Conservation (phyloP, 2,329 filamentous ascomycete genomes). For the Claviceps pazoutovae region DNA sequence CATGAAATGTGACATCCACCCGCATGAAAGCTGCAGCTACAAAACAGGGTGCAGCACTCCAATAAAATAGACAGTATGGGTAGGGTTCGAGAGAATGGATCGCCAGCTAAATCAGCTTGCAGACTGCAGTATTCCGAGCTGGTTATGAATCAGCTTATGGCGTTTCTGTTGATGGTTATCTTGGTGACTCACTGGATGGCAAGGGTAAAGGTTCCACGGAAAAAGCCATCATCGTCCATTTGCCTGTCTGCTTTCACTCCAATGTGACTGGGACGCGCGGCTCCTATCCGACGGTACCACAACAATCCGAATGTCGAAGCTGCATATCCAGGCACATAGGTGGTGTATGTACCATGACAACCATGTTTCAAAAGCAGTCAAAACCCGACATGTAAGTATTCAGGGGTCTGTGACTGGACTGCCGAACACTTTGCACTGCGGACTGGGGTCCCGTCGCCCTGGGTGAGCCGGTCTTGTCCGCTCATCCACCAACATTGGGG, state of each 20-base stretch:
- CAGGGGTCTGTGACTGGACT: neutral
- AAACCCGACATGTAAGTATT: neutral
- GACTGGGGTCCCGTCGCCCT: neutral
- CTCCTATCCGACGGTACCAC: too few species aligned
- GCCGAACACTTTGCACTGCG: neutral
- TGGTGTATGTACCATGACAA: too few species aligned
- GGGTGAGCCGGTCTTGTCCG: neutral
- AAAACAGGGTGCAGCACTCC: neutral
- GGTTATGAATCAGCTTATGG: neutral
- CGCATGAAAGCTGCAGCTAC: too few species aligned
- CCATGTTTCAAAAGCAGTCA: neutral
- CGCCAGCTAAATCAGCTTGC: neutral
- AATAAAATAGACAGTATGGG: neutral
- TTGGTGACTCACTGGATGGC: too few species aligned
- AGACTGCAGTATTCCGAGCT: neutral
- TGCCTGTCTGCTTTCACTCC: too few species aligned
- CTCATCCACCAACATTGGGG: neutral
- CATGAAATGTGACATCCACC: neutral
- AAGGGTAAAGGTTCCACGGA: too few species aligned
- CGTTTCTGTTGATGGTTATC: neutral
- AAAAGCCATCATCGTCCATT: too few species aligned
- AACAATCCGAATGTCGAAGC: too few species aligned
- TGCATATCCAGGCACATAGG: too few species aligned
- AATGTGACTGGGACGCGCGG: too few species aligned
- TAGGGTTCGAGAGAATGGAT: neutral